Evolutionary conservation across 2,329 filamentous ascomycete species (phyloP), one percentile per base, ranked within the genome.

Genomic region (Hypoxylon sp.): DNA sequence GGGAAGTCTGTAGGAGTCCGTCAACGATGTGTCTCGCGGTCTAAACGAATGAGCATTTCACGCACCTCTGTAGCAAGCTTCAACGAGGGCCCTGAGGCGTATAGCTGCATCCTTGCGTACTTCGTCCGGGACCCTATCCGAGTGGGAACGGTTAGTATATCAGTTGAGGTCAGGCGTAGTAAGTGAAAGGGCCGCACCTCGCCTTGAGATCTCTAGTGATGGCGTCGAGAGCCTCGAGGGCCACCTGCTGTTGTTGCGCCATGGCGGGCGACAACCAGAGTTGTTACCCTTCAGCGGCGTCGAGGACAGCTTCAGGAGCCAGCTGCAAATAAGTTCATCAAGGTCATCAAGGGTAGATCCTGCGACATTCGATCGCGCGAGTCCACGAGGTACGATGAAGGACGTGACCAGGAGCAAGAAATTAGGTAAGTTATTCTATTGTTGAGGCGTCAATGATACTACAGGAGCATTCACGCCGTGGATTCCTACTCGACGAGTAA

Each of bases 1-100:
- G 88, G 87, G 76, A 96, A 87, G 80, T 98, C 96, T 88, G 66
- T 28, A 46, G 16, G 16, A 32, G 20, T 7, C 52, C 28, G 61
- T 70, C 42, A 72, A 70, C 49, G 49, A 24, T 20, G 53, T 55
- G 14, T 49, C 7, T 2, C 16, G 24, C 6, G 16, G 14, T 32
- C 8, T 32, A 55, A 22, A 33, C 20, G 26, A 42, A 9, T 55
- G 28, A 20, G 20, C 18, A 53, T 22, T 24, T 32, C 44, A 57
- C 78, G 52, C 71, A 87, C 86, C 86, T 82, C 85, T 81, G 68
- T 87, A 84, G 68, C 83, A 86, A 11, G 83, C 76, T 8, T 78
- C 79, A 14, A 88, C 85, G 45, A 88, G 79, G 58, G 88, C 85
- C 66, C 83, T 80, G 55, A 89, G 79, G 75, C 86, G 82, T 45